Percentiles rank a stretch among this genome's conserved stretches.
phyloP scores from a whole-genome alignment of 116 monocot genomes.

The Trichopus zeylanicus region DNA sequence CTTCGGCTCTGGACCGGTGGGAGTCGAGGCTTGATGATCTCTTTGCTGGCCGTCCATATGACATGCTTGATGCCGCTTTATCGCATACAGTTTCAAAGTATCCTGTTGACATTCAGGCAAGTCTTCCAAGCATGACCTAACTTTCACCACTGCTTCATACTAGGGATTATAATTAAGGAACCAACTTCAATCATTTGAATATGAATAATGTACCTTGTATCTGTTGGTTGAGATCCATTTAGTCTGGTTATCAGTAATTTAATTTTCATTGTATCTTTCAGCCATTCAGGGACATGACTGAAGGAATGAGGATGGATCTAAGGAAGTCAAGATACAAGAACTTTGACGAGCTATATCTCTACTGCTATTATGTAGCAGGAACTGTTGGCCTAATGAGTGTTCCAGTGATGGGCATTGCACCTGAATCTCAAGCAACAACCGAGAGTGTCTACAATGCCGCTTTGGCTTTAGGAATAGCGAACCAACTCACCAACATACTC shows the following conservation, averaged over 20 bases:
- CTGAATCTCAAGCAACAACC: slow-evolving; percentile 55
- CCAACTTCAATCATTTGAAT: too few relatives aligned
- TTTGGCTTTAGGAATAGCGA: slow-evolving; percentile 80
- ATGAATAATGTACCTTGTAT: too few relatives aligned
- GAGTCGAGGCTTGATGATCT: slow-evolving; percentile 68
- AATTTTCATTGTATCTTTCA: slow-evolving; percentile 13
- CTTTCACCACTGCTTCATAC: background rate
- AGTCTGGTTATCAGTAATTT: too few relatives aligned
- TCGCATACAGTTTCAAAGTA: slow-evolving; percentile 68
- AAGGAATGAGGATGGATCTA: slow-evolving; percentile 88
- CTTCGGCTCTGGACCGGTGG: slow-evolving; percentile 76
- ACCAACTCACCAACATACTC: slow-evolving; percentile 98
- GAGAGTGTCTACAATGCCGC: slow-evolving; percentile 82
- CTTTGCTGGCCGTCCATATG: slow-evolving; percentile 78
- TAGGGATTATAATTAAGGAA: too few relatives aligned
- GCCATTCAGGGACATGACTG: slow-evolving; percentile 95
- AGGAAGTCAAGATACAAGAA: slow-evolving; percentile 76
- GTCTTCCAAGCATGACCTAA: background rate
- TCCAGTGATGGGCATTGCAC: slow-evolving; percentile 87
- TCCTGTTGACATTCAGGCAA: slow-evolving; percentile 91
- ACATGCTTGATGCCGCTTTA: slow-evolving; percentile 92
- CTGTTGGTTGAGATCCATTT: too few relatives aligned
- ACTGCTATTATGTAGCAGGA: slow-evolving; percentile 97
- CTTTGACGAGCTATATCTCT: slow-evolving; percentile 94
- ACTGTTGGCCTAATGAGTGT: slow-evolving; percentile 97